Conservation (phyloP, 2,329 filamentous ascomycete species). For the Sporothrix brasiliensis region DNA sequence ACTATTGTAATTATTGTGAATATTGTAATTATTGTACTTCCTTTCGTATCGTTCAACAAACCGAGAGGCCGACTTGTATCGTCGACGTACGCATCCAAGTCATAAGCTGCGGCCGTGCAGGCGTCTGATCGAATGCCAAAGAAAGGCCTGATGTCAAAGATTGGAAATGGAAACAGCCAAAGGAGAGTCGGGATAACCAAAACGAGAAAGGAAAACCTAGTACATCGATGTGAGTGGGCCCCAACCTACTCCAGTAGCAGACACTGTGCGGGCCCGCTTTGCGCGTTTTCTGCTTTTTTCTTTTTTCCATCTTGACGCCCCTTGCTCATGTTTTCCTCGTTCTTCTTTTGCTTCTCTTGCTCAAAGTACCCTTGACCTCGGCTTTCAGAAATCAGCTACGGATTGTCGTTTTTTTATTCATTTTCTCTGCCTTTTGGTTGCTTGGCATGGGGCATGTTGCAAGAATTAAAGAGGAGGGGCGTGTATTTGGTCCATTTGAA, state of each 20-base stretch:
- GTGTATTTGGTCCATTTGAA: neutral
- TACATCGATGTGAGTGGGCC: conserved; percentile 4
- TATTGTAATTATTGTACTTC: too few species aligned
- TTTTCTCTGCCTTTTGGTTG: neutral
- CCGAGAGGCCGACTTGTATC: too few species aligned
- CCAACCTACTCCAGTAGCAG: neutral
- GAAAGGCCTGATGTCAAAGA: neutral
- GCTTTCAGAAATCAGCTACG: neutral
- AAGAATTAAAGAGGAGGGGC: neutral
- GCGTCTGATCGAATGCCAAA: neutral
- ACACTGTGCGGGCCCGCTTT: conserved; percentile 25
- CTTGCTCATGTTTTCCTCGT: neutral
- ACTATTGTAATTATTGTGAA: neutral
- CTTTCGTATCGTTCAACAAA: too few species aligned
- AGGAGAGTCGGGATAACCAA: neutral
- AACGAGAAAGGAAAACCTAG: neutral
- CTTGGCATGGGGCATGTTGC: neutral
- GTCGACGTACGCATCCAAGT: too few species aligned
- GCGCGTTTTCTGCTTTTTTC: conserved; percentile 21
- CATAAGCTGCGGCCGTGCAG: too few species aligned
- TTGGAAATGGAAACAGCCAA: neutral
- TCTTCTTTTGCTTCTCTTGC: neutral
- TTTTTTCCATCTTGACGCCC: neutral
- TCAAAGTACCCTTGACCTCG: conserved; percentile 13
- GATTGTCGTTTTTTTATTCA: neutral